Base-by-base conservation (phyloP, 1,284 basidiomycete genomes). In the Volvariella volvacea region DNA sequence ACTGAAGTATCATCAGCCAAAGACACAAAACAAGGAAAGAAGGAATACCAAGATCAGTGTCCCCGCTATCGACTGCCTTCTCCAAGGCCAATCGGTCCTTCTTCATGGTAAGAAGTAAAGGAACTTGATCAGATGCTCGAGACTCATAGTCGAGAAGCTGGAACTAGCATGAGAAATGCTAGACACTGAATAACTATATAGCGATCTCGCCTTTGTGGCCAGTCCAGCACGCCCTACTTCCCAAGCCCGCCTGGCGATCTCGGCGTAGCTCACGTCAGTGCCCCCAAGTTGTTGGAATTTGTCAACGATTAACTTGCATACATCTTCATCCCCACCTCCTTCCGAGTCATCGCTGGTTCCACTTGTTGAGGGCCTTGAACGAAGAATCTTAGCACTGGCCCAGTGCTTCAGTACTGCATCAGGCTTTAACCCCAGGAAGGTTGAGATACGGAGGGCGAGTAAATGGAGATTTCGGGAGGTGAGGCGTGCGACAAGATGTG, bases 201-300 rank as follows among this genome's bases (percentile, higher is more conserved):
- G n/a, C n/a, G n/a, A n/a, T n/a, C 34, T 36, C 19, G 15, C 88
- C 76, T 88, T 88, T 0, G 93, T 97, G 1, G 95, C 96, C 30
- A 99, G 68, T 32, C 83, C 78, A 0, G 78, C 76, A 40, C 92
- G 68, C 0, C 96, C 95, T 2, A 86, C 83, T 59, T 93, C 88
- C 93, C 93, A 98, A 16, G 95, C 94, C 33, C 84, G 83, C 62
- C 83, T 82, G 1, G 96, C 94, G 53, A 99, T 94, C 51, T 97
- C 95, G 8, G 94, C 92, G 61, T 92, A 97, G 58, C 89, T 92
- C 19, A 96, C 88, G 51, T 80, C 69, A 33, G 74, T 70, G 51
- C 83, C 76, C 2, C 85, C 83, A 16, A 85, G 64, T 44, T 76
- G 71, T 55, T 83, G 74, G 47, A 96, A 94, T 62, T 96, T 96